Evolutionary conservation across 768 basidiomycete genomes (phyloP).

Genomic region (Leccinum variicolor): DNA sequence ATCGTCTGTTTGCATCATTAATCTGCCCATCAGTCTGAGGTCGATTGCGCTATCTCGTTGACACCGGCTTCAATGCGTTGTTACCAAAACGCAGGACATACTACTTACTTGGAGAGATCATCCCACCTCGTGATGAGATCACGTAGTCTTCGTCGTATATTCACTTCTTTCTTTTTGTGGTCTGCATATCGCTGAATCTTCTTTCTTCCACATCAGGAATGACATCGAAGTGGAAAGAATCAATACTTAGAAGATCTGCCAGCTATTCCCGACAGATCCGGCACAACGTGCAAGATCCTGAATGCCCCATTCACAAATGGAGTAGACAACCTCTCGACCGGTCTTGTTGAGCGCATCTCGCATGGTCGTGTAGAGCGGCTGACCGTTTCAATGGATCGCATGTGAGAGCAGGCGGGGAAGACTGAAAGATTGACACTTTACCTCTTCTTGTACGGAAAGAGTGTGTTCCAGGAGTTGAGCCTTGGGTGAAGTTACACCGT

Average conservation of each 20-base stretch:
- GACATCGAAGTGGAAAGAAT: neutral
- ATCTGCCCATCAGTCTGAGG: too few relatives aligned
- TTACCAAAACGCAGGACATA: too few relatives aligned
- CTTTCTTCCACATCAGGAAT: too few relatives aligned
- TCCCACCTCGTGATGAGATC: too few relatives aligned
- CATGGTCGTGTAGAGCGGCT: constrained; percentile 6
- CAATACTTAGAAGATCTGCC: constrained; percentile 43
- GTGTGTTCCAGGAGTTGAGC: neutral
- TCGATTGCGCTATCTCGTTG: too few relatives aligned
- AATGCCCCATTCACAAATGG: constrained; percentile 51
- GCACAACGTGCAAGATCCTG: constrained; percentile 52
- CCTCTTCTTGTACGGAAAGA: constrained; percentile 4
- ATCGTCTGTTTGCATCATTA: too few relatives aligned
- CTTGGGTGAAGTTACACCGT: too few relatives aligned
- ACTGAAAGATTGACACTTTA: neutral
- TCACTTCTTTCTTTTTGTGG: too few relatives aligned
- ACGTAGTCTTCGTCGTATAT: too few relatives aligned
- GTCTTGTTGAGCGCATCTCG: constrained; percentile 5
- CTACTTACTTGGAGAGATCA: too few relatives aligned
- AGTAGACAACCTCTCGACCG: constrained; percentile 37
- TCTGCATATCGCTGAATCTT: too few relatives aligned
- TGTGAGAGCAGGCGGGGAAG: neutral
- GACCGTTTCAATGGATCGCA: neutral
- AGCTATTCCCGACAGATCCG: constrained; percentile 45
- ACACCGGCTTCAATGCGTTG: too few relatives aligned